Conservation (phyloP, 1,284 basidiomycete genomes). For the Moesziomyces aphidis region DNA sequence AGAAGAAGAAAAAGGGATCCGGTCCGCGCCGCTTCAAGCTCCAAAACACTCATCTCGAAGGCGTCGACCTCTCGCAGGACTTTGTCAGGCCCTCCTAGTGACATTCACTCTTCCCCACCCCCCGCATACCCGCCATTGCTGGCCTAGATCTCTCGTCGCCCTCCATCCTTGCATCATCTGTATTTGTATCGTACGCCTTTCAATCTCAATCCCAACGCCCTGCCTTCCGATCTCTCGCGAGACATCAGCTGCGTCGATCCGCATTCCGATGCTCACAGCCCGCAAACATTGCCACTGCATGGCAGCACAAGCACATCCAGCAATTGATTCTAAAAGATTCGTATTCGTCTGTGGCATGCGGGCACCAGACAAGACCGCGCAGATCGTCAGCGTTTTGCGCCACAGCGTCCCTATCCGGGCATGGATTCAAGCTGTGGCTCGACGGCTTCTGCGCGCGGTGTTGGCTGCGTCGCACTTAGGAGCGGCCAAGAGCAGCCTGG, state of each 20-base stretch:
- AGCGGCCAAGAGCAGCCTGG: conserved; percentile 78
- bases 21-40: conserved; percentile 72
- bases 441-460: neutral
- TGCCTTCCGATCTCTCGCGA: neutral
- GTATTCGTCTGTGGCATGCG: conserved; percentile 8
- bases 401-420: neutral
- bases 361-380: conserved; percentile 1
- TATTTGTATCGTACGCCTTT: neutral
- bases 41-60: conserved; percentile 85
- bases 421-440: neutral
- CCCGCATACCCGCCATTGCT: conserved; percentile 1
- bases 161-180: neutral
- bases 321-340: conserved; percentile 9
- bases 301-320: no score
- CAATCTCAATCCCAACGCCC: neutral
- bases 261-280: no score
- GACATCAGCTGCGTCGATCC: no score
- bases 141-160: no score
- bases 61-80: conserved; percentile 81
- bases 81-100: conserved; percentile 52
- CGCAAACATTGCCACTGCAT: no score
- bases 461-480: conserved; percentile 21
- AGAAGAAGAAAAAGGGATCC: conserved; percentile 52
- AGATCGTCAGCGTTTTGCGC: neutral
- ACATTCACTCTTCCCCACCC: neutral